Evolutionary conservation across 176 grass and related monocot genomes (phyloP).

Genomic region (Saccharum officinarum): DNA sequence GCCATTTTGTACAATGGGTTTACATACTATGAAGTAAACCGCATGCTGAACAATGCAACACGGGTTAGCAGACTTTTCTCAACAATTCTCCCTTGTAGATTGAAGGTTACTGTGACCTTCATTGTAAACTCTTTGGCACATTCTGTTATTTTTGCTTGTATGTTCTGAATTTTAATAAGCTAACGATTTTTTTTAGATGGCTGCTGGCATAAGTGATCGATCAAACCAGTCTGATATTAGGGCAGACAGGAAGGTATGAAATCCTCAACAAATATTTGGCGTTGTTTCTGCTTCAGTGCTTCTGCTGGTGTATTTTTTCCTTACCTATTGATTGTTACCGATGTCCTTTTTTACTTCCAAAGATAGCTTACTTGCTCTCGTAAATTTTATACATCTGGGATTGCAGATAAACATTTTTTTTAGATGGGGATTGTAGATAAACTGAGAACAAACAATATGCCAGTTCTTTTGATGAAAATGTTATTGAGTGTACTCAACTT

Average conservation of each 20-base stretch:
- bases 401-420: not conserved
- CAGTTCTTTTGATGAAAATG: constrained; percentile 7
- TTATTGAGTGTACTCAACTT: not conserved
- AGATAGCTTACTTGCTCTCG: not conserved
- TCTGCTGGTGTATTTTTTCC: not conserved
- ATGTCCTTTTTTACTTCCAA: not conserved
- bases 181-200: constrained; percentile 68
- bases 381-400: not conserved
- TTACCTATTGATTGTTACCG: not conserved
- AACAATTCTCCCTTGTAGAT: constrained; percentile 19
- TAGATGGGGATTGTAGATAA: not conserved
- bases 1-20: constrained; percentile 97
- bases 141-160: constrained; percentile 26
- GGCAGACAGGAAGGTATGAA: constrained; percentile 73
- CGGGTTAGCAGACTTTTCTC: constrained; percentile 44
- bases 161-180: constrained; percentile 33
- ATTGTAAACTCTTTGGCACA: constrained; percentile 11
- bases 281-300: not conserved
- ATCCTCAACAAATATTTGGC: not conserved
- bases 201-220: constrained; percentile 80
- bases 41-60: constrained; percentile 91
- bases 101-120: constrained; percentile 1
- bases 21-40: constrained; percentile 95
- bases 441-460: not conserved
- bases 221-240: constrained; percentile 75